Percentiles rank a stretch among this genome's conserved stretches.
Evolutionary conservation across 164 flowering plant genomes (phyloP).

Genomic region (Macadamia tetraphylla): DNA sequence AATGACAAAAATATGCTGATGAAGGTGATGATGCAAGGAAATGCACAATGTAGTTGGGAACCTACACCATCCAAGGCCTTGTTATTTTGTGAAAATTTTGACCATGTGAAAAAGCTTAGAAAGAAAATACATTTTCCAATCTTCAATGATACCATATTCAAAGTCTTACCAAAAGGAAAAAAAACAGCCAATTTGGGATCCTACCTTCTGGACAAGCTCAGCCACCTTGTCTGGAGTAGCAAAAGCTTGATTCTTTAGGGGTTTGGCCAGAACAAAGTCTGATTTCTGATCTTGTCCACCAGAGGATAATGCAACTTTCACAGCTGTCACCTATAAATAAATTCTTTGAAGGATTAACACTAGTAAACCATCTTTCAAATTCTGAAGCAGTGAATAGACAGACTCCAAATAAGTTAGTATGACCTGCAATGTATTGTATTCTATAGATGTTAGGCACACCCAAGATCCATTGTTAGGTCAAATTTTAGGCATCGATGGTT

Average conservation of each 20-base stretch:
- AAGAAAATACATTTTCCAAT: too few species aligned
- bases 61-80: too few species aligned
- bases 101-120: too few species aligned
- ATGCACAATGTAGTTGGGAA: too few species aligned
- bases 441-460: neutral
- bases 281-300: conserved; percentile 56
- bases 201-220: conserved; percentile 90
- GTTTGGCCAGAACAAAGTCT: conserved; percentile 57
- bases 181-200: neutral
- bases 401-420: neutral
- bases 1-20: too few species aligned
- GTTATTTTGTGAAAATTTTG: too few species aligned
- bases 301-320: conserved; percentile 80
- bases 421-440: neutral
- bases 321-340: conserved; percentile 74
- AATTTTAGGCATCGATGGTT: neutral
- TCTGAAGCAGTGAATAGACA: neutral
- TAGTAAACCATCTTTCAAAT: neutral
- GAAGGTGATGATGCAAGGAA: too few species aligned
- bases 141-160: too few species aligned
- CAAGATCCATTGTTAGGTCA: neutral
- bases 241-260: conserved; percentile 91
- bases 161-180: too few species aligned
- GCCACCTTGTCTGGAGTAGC: conserved; percentile 92
- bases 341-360: neutral